Base-by-base conservation (phyloP, 2,329 filamentous ascomycete genomes). In the Ophiobolus disseminans region DNA sequence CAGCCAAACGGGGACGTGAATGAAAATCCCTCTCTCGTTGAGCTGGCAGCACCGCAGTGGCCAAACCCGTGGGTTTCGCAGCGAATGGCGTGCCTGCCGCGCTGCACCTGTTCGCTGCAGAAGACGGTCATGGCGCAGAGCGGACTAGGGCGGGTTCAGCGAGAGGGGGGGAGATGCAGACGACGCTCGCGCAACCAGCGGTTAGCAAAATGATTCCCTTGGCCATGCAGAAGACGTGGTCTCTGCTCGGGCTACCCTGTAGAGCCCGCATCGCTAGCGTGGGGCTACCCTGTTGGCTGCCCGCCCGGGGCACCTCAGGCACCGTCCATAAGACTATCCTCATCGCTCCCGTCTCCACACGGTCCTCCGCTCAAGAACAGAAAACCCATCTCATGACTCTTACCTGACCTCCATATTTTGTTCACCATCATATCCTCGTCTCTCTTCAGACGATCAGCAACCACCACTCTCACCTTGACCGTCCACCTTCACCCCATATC, bases 301-400 rank as follows among this genome's bases (percentile, higher is more conserved):
- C 39, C 39, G 28, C 17, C 39, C 39, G 25, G 39, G 19, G 39
- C 39, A 41, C 37, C 39, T 41, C 42, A 45, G 42, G 44, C 50
- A 43, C 51, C 40, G 50, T 55, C 39, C 53, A 59, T 66, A 63
- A 65, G 58, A 63, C 57, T 57, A 60, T 60, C 55, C 48, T 50
- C 56, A 53, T 60, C 58, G 55, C 60, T 64, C 53, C 57, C 59
- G 57, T 60, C 62, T 62, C 65, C 60, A 60, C 64, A 63, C 48
- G 50, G 48, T 50, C 55, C 58, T 56, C 57, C 62, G 52, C 56
- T 58, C 53, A 52, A 58, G 40, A 37, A 50, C 45, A 46, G 41
- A 43, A 50, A 40, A 51, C 36, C 48, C 37, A 49, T 40, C 46
- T 45, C 54, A 56, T 63, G 55, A 64, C 61, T 61, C 57, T 49